Conservation (phyloP, 176 grass and related monocot species). For the Triticum monococcum region DNA sequence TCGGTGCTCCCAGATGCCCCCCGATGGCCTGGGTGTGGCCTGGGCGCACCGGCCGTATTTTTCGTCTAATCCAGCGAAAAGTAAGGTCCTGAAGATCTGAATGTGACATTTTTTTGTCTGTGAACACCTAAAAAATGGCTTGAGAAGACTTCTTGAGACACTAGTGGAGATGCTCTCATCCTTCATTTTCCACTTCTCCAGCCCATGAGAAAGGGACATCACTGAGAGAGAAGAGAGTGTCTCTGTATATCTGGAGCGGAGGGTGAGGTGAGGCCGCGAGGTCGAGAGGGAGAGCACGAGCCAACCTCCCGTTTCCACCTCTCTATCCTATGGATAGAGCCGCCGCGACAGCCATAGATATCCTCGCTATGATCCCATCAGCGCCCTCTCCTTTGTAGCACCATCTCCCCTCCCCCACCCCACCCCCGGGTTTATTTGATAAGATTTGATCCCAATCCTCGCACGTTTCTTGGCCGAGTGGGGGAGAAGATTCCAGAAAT, state of each 20-base stretch:
- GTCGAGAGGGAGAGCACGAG: not conserved
- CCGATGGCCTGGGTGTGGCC: too few relatives aligned
- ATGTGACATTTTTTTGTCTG: too few relatives aligned
- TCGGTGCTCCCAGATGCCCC: too few relatives aligned
- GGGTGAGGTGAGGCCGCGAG: constrained; percentile 7
- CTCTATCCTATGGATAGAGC: constrained; percentile 47
- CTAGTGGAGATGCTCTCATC: not conserved
- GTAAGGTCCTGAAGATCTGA: too few relatives aligned
- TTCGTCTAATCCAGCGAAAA: too few relatives aligned
- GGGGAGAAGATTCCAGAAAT: constrained; percentile 45
- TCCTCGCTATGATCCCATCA: constrained; percentile 39
- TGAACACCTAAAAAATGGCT: too few relatives aligned
- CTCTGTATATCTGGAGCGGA: not conserved
- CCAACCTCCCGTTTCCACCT: constrained; percentile 15
- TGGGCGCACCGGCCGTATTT: too few relatives aligned
- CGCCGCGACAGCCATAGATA: constrained; percentile 49
- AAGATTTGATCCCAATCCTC: constrained; percentile 17
- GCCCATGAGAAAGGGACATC: not conserved
- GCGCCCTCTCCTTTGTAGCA: constrained; percentile 48
- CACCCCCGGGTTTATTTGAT: constrained; percentile 13
- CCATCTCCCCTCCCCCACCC: not conserved
- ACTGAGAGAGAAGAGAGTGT: not conserved
- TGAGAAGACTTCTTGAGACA: too few relatives aligned
- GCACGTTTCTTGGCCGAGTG: constrained; percentile 33
- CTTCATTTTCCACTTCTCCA: not conserved